Base-by-base conservation (phyloP, 345 rosid species). In the Gossypium sturtianum region DNA sequence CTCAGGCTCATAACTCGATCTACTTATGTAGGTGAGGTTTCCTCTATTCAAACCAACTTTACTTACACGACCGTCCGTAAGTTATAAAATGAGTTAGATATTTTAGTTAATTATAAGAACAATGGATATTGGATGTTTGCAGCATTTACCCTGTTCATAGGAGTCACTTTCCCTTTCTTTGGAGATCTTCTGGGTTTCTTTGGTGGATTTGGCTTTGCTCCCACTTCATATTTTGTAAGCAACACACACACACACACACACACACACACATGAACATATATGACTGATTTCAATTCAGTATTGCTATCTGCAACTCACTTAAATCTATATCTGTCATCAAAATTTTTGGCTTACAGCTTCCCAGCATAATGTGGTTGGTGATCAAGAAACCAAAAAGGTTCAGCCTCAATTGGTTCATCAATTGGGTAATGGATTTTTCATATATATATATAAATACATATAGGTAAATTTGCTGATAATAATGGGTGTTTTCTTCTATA, bases 161-260 rank as follows among this genome's bases (percentile, higher is more conserved):
- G 94, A 83, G 91, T 93, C 66, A 91, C 89, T 2, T 95, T 95
- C 80, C 98, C 98, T 0, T 95, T 95, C 86, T 91, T 95, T 43
- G 98, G 99, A 63, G 99, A 95, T 79, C 91, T 95, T 77, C 88
- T 95, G 75, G 98, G 98, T 53, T 95, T 91, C 86, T 95, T 95
- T 64, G 99, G 99, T 19, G 98, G 98, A 79, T 95, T 95, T 74
- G 94, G 98, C 13, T 93, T 91, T 79, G 94, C 99, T 41, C 97
- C 98, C 68, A 93, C 97, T 72, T 90, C 98, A 62, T 95, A 83
- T 82, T 93, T 95, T 67, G 98, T 91, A 79, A 91, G 96, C 59
- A 59, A 23, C 17, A 48, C 16, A 48, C 15, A 5, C 41, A 34
- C 52, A 47, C 52, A 47, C 3, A 11, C 15, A 34, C 41, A 29